Conservation (phyloP, 2,329 filamentous ascomycete species). For the Keithomyces neogunnii region DNA sequence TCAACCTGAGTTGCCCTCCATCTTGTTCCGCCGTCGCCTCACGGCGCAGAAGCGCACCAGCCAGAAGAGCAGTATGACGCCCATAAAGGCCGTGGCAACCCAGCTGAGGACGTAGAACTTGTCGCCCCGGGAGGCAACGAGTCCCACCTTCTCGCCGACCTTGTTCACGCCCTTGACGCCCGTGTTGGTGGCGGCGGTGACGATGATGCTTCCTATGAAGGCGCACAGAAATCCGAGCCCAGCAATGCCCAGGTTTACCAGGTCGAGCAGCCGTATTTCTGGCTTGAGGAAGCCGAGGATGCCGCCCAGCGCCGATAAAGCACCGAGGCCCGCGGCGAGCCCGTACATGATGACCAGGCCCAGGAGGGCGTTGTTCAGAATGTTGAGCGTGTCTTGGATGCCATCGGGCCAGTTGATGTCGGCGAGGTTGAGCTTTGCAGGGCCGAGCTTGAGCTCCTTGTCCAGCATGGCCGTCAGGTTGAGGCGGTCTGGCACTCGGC, state of each 20-base stretch:
- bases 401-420: slow-evolving; percentile 35
- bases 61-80: slow-evolving; percentile 33
- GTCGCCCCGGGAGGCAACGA: slow-evolving; percentile 32
- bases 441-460: slow-evolving; percentile 35
- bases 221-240: slow-evolving; percentile 28
- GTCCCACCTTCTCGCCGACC: slow-evolving; percentile 33
- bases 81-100: slow-evolving; percentile 38
- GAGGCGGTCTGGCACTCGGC: slow-evolving; percentile 22
- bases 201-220: slow-evolving; percentile 32
- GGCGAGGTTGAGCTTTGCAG: slow-evolving; percentile 33
- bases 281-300: slow-evolving; percentile 26
- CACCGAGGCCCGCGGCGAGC: slow-evolving; percentile 32
- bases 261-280: slow-evolving; percentile 14
- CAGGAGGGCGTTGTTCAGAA: slow-evolving; percentile 40
- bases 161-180: slow-evolving; percentile 34
- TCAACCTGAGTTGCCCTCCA: background rate
- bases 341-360: slow-evolving; percentile 41
- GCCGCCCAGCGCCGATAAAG: slow-evolving; percentile 32
- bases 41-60: slow-evolving; percentile 21
- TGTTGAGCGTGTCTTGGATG: slow-evolving; percentile 38
- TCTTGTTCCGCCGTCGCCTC: slow-evolving; percentile 15
- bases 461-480: slow-evolving; percentile 41
- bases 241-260: slow-evolving; percentile 30
- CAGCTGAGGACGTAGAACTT: slow-evolving; percentile 39
- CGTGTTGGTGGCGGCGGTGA: slow-evolving; percentile 31